phyloP scores from a whole-genome alignment of 2,329 filamentous ascomycete genomes.

The Hymenoscyphus scutula region DNA sequence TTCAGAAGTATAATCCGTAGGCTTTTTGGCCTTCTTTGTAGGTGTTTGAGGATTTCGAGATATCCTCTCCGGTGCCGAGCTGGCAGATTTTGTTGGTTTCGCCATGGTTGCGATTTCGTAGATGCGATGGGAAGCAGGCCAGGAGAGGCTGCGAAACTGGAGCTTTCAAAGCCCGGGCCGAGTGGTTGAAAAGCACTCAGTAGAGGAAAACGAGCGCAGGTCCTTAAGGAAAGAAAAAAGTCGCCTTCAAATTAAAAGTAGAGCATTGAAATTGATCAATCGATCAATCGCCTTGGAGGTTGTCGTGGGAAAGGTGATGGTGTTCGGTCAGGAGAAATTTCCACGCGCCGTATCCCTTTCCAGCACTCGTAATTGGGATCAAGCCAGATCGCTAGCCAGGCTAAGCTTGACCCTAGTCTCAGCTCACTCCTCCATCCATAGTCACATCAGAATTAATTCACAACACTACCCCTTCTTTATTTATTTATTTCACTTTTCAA shows the following conservation, averaged over 20 bases:
- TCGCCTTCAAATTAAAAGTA: constrained; percentile 30
- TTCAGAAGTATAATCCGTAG: constrained; percentile 67
- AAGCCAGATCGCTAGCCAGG: constrained; percentile 26
- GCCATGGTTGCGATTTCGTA: constrained; percentile 29
- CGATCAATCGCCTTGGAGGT: constrained; percentile 14
- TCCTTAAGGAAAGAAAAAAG: constrained; percentile 30
- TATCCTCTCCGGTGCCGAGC: constrained; percentile 17
- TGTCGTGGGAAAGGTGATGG: constrained; percentile 3
- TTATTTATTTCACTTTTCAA: background rate
- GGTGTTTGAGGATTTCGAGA: constrained; percentile 18
- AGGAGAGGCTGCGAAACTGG: constrained; percentile 21
- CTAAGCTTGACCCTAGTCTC: constrained; percentile 4
- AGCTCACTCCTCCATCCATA: constrained; percentile 10
- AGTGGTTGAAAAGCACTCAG: constrained; percentile 20
- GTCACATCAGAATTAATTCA: background rate
- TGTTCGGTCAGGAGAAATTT: constrained; percentile 17
- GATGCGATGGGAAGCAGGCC: constrained; percentile 1
- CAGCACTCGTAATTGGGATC: constrained; percentile 16
- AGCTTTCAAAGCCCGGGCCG: constrained; percentile 24
- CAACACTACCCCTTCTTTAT: background rate
- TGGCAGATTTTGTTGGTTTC: constrained; percentile 26
- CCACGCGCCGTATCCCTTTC: constrained; percentile 24
- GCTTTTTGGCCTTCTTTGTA: constrained; percentile 24
- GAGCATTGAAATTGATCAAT: constrained; percentile 29
- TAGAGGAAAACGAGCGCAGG: background rate